A percentile compares a stretch with the other conserved stretches of the same genome.
Conservation (phyloP, 257 asterid genomes). For the Solanum medicagineum region DNA sequence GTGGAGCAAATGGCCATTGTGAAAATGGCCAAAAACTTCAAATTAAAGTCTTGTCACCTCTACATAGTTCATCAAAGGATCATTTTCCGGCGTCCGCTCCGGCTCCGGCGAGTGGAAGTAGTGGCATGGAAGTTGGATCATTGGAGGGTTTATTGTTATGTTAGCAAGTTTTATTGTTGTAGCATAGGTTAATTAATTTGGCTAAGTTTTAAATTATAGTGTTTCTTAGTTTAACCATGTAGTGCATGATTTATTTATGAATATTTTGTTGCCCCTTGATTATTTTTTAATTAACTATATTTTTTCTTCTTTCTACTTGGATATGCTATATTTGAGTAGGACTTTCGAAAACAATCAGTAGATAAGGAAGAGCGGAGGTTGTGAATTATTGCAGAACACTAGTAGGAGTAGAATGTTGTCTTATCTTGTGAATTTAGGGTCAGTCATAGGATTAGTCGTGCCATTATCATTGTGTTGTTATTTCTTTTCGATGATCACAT, state of each 20-base stretch:
- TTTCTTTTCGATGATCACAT: no score
- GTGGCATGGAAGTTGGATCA: background rate
- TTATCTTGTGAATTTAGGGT: no score
- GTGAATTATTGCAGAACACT: no score
- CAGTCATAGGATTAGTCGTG: no score
- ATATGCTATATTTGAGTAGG: no score
- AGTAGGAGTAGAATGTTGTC: no score
- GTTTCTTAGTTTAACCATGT: background rate
- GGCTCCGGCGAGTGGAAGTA: constrained; percentile 17
- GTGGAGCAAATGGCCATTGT: constrained; percentile 62
- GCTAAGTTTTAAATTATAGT: background rate
- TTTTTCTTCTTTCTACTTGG: no score
- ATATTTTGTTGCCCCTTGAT: background rate
- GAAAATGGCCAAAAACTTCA: constrained; percentile 39
- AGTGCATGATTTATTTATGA: background rate
- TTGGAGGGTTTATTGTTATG: background rate
- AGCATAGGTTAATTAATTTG: constrained; percentile 2
- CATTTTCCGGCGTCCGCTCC: constrained; percentile 4
- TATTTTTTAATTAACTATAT: background rate
- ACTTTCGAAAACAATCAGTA: no score
- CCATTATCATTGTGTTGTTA: no score
- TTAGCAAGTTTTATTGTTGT: constrained; percentile 5
- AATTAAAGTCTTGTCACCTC: constrained; percentile 27
- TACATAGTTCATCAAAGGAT: background rate
- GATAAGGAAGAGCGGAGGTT: no score